Evolutionary conservation across 305 asterid species (phyloP), one percentile per base, ranked within the genome.

Genomic region (Stenogyne calaminthoides): DNA sequence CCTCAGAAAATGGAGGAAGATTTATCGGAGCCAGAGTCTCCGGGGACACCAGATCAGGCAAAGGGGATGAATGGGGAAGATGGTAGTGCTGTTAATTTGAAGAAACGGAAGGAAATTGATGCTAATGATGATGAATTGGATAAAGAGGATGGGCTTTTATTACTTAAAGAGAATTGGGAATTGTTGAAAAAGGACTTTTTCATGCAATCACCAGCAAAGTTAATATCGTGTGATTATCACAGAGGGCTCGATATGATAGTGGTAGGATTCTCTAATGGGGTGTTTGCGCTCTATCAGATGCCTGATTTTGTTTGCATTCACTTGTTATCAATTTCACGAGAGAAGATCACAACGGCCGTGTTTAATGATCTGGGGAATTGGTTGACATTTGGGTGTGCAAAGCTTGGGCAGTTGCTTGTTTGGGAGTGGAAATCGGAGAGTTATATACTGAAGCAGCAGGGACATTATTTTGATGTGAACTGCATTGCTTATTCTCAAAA

Each of bases 391-490:
- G 99, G 99, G 64, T 92, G 97, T 76, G 97, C 97, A 7, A 89
- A 83, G 90, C 94, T 95, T 61, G 98, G 99, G 74, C 99, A 95
- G 88, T 82, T 95, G 88, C 96, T 92, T 49, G 99, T 95, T 61
- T 92, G 99, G 99, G 99, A 92, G 87, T 95, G 98, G 98, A 92
- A 95, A 78, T 92, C 98, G 4, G 99, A 95, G 87, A 95, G 90
- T 83, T 89, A 92, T 81, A 87, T 92, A 82, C 72, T 95, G 74
- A 95, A 92, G 88, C 99, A 95, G 78, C 99, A 95, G 82, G 99
- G 99, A 9, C 98, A 95, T 84, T 95, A 95, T 83, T 95, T 90
- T 79, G 99, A 95, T 84, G 98, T 95, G 68, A 95, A 95, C 42
- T 88, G 94, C 85, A 73, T 95, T 71, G 98, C 96, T 0, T 92